Conservation (phyloP, 768 basidiomycete species). For the Leccinum pellstonianum region DNA sequence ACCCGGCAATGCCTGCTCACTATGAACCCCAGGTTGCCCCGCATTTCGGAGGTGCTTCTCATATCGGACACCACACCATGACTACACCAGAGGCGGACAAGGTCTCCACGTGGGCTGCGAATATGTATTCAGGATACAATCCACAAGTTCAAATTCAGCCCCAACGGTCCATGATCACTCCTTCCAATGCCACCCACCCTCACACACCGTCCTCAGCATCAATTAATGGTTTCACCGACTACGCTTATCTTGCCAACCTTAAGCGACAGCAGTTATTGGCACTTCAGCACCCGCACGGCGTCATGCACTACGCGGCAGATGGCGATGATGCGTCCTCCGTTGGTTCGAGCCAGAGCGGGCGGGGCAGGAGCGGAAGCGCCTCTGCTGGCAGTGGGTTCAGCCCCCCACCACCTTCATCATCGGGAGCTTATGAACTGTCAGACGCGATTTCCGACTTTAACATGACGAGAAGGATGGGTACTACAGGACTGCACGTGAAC, state of each 20-base stretch:
- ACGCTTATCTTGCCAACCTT: constrained; percentile 25
- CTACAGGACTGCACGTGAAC: constrained; percentile 28
- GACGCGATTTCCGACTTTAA: constrained; percentile 29
- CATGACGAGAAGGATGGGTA: constrained; percentile 23
- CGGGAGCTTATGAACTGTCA: constrained; percentile 38
- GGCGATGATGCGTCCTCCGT: constrained; percentile 41
- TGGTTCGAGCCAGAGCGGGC: constrained; percentile 33
- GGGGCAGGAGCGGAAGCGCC: constrained; percentile 39
- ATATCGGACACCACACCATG: constrained; percentile 23
- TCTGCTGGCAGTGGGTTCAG: constrained; percentile 34
- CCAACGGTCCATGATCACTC: constrained; percentile 41
- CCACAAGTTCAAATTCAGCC: constrained; percentile 28
- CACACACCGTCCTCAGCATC: constrained; percentile 14
- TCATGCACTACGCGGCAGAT: constrained; percentile 31
- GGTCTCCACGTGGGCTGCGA: constrained; percentile 30
- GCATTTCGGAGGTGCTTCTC: constrained; percentile 27
- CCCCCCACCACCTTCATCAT: constrained; percentile 30
- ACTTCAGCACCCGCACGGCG: constrained; percentile 31
- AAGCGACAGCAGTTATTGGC: constrained; percentile 32
- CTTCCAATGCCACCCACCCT: constrained; percentile 41
- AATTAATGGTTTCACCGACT: constrained; percentile 19
- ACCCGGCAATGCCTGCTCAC: constrained; percentile 47
- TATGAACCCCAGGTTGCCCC: constrained; percentile 40
- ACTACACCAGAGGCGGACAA: constrained; percentile 28
- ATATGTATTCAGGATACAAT: constrained; percentile 30